Conservation (phyloP, 345 rosid species). For the Dipteronia sinensis region DNA sequence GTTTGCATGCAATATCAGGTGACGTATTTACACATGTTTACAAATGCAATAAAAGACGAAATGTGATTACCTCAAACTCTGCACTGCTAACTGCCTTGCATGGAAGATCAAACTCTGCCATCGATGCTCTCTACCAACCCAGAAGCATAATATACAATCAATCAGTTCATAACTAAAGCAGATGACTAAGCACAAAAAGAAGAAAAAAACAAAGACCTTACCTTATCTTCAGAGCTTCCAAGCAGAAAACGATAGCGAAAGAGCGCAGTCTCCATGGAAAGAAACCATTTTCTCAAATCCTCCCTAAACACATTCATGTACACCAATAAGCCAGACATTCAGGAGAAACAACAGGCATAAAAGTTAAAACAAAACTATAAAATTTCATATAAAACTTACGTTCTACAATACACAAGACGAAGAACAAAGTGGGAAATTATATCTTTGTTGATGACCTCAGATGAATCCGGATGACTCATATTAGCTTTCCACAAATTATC, state of each 20-base stretch:
- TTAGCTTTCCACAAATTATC: slow-evolving; percentile 54
- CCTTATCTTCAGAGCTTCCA: slow-evolving; percentile 57
- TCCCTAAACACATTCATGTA: slow-evolving; percentile 44
- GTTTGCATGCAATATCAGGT: not conserved
- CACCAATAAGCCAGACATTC: not conserved
- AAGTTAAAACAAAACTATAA: not conserved
- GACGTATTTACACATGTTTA: not conserved
- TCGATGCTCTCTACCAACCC: slow-evolving; percentile 52
- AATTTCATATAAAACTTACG: slow-evolving; percentile 44
- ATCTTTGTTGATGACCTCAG: slow-evolving; percentile 64
- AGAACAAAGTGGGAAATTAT: slow-evolving; percentile 81
- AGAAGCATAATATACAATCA: slow-evolving; percentile 11
- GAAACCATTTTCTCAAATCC: slow-evolving; percentile 92
- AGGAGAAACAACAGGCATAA: too few species aligned
- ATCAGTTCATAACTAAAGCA: slow-evolving; percentile 1
- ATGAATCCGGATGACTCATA: slow-evolving; percentile 59
- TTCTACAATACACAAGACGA: slow-evolving; percentile 90
- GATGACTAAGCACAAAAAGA: not conserved
- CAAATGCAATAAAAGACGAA: not conserved
- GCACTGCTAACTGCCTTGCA: slow-evolving; percentile 61
- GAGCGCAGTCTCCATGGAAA: slow-evolving; percentile 79
- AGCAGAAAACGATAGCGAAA: slow-evolving; percentile 64
- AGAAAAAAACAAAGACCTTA: slow-evolving; percentile 25
- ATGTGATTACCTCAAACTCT: slow-evolving; percentile 66
- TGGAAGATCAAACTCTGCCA: slow-evolving; percentile 72